Evolutionary conservation across 2,329 filamentous ascomycete species (phyloP).

Genomic region (Fusarium verrucosum): DNA sequence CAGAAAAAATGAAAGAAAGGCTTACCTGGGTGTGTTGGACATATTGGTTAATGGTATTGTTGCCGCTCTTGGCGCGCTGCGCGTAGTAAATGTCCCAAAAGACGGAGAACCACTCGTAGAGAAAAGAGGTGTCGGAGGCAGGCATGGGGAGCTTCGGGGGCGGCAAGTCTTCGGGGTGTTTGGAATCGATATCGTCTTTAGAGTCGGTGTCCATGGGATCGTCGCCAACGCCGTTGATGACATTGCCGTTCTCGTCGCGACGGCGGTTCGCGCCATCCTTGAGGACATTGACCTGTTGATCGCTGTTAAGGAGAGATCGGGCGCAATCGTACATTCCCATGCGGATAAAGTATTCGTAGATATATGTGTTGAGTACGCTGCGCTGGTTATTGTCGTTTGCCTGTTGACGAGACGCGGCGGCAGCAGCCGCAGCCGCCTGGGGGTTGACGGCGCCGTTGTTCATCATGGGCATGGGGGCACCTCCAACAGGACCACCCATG

Average conservation of each 20-base stretch:
- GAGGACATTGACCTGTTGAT: slow-evolving; percentile 71
- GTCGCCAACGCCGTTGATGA: slow-evolving; percentile 74
- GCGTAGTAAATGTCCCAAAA: slow-evolving; percentile 97
- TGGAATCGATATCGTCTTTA: slow-evolving; percentile 79
- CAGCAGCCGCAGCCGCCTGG: slow-evolving; percentile 47
- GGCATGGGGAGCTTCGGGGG: slow-evolving; percentile 73
- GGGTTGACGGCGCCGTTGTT: slow-evolving; percentile 61
- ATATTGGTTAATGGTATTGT: slow-evolving; percentile 75
- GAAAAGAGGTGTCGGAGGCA: slow-evolving; percentile 77
- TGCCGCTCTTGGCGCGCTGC: slow-evolving; percentile 75
- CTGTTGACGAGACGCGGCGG: slow-evolving; percentile 50
- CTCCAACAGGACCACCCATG: slow-evolving; percentile 73
- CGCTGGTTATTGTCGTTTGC: slow-evolving; percentile 59
- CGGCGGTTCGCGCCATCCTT: slow-evolving; percentile 76
- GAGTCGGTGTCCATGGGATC: slow-evolving; percentile 84
- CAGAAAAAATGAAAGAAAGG: slow-evolving; percentile 32
- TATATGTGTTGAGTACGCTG: slow-evolving; percentile 80
- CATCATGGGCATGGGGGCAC: slow-evolving; percentile 71
- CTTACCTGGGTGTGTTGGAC: slow-evolving; percentile 78
- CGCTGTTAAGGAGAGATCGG: slow-evolving; percentile 73
- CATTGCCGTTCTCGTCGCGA: slow-evolving; percentile 73
- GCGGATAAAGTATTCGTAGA: slow-evolving; percentile 91
- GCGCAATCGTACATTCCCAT: slow-evolving; percentile 87
- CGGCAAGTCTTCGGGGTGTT: slow-evolving; percentile 83
- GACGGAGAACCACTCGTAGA: slow-evolving; percentile 97